Conservation (phyloP, 345 rosid genomes). For the Populus nigra region DNA sequence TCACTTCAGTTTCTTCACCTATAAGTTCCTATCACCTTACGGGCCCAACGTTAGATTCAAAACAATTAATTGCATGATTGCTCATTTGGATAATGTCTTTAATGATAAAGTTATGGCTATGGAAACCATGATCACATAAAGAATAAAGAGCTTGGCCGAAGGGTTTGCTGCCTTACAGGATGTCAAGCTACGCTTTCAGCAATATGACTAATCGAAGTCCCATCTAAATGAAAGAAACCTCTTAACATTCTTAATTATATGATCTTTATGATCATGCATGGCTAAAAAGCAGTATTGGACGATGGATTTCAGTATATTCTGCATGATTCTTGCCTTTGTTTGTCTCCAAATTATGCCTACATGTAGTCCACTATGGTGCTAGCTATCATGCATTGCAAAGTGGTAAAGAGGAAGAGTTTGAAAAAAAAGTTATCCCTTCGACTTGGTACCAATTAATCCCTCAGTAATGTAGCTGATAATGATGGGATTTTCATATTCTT, state of each 20-base stretch:
- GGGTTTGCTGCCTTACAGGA: background rate
- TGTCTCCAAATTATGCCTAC: background rate
- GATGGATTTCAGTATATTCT: constrained; percentile 5
- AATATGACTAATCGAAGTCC: background rate
- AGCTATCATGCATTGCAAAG: background rate
- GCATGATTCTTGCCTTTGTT: background rate
- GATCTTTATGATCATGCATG: background rate
- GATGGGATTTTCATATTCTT: background rate
- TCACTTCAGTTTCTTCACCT: background rate
- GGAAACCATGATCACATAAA: background rate
- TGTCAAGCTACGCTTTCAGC: background rate
- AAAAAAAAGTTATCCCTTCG: background rate
- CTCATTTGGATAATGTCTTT: background rate
- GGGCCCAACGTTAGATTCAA: background rate
- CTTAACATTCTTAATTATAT: background rate
- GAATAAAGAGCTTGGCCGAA: background rate
- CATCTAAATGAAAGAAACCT: background rate
- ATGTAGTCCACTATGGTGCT: background rate
- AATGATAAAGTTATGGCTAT: background rate
- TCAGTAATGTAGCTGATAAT: background rate
- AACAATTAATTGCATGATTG: background rate
- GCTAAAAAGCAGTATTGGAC: background rate
- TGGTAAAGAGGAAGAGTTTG: background rate
- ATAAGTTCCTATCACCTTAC: background rate
- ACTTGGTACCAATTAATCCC: background rate